phyloP scores from a whole-genome alignment of 306 rosid genomes.

The Calophaca sinica region DNA sequence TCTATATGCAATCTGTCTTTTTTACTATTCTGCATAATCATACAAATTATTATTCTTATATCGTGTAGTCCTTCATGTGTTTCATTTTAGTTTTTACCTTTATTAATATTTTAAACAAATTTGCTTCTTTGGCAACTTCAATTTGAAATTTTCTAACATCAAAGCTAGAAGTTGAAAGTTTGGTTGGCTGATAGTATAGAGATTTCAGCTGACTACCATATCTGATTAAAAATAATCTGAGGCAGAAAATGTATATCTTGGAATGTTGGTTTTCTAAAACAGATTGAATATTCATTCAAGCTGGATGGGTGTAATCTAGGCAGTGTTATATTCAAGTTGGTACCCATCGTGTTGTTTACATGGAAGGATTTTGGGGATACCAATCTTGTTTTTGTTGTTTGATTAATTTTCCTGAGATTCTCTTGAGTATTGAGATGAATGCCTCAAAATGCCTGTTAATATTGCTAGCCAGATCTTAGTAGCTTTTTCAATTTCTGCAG shows the following conservation, averaged over 20 bases:
- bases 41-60: not conserved
- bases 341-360: not conserved
- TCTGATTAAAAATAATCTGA: slow-evolving; percentile 21
- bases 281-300: slow-evolving; percentile 21
- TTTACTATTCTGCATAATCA: slow-evolving; percentile 14
- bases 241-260: slow-evolving; percentile 4
- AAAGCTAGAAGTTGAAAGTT: slow-evolving; percentile 31
- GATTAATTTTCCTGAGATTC: slow-evolving; percentile 8
- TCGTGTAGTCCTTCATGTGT: not conserved
- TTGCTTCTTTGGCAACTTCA: slow-evolving; percentile 39
- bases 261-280: slow-evolving; percentile 1
- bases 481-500: slow-evolving; percentile 51
- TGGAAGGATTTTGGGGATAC: slow-evolving; percentile 17
- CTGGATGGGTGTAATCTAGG: slow-evolving; percentile 11
- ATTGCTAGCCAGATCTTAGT: slow-evolving; percentile 32
- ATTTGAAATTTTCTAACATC: slow-evolving; percentile 13
- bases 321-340: not conserved
- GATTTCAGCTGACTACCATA: slow-evolving; percentile 14
- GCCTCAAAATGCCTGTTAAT: slow-evolving; percentile 22
- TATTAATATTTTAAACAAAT: not conserved
- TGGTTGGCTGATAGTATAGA: slow-evolving; percentile 21
- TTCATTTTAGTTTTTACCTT: not conserved
- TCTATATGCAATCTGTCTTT: slow-evolving; percentile 20
- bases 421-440: not conserved
- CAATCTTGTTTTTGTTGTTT: not conserved